These are phyloP conservation scores for Lotmaria passim DNA, from an alignment of 208 protist genomes.

Conservation along the genomic window DNA sequence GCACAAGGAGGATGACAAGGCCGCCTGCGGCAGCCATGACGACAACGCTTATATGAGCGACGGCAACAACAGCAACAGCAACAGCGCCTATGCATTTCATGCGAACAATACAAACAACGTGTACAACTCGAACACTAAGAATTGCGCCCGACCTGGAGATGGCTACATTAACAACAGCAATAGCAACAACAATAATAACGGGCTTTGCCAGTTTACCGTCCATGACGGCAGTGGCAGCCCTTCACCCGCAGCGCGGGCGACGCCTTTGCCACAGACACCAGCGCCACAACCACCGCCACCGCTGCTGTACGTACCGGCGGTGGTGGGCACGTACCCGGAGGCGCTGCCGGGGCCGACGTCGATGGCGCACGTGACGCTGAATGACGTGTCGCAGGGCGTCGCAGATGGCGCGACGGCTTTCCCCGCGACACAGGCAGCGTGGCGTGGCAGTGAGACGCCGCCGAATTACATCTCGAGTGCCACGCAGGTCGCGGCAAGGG, in stretches of 20 bases:
- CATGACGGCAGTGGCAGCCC: not conserved
- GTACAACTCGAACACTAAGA: no score
- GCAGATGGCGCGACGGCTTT: not conserved
- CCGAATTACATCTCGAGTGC: not conserved
- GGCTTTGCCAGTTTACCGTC: not conserved
- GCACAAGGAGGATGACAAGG: not conserved
- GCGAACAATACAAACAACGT: no score
- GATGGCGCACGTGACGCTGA: conserved; percentile 15
- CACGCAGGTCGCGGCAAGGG: not conserved
- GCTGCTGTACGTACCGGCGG: conserved; percentile 10
- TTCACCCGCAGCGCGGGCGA: not conserved
- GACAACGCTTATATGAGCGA: not conserved
- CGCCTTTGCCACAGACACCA: not conserved
- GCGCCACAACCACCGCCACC: not conserved
- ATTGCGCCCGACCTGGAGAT: no score
- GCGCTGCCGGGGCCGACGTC: conserved; percentile 1
- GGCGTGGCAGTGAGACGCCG: not conserved
- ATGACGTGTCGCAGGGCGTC: not conserved
- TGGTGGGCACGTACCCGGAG: conserved; percentile 20
- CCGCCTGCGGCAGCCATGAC: not conserved
- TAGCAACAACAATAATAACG: conserved; percentile 1
- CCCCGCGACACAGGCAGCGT: conserved; percentile 4
- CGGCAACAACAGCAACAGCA: not conserved
- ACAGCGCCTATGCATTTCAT: no score
- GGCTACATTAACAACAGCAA: no score